Evolutionary conservation across 2,329 filamentous ascomycete species (phyloP).

Genomic region (Claviceps arundinis): DNA sequence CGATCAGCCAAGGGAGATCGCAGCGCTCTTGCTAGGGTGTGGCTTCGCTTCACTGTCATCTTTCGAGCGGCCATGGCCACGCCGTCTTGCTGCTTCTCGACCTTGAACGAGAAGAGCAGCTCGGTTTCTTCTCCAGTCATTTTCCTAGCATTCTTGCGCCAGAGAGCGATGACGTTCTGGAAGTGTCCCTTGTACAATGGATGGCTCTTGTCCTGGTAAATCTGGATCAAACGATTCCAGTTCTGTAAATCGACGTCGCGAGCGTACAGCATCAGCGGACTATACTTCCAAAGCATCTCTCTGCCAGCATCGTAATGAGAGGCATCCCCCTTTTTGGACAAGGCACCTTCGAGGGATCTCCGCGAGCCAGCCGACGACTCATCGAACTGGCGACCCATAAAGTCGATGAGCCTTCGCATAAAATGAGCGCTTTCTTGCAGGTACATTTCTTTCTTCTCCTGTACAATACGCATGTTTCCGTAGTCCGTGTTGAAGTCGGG

Average conservation of each 20-base stretch:
- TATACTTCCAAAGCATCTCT: slow-evolving; percentile 73
- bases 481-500: slow-evolving; percentile 56
- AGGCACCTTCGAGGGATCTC: slow-evolving; percentile 46
- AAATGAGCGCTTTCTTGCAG: slow-evolving; percentile 62
- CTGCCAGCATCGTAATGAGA: slow-evolving; percentile 59
- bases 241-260: slow-evolving; percentile 70
- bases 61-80: slow-evolving; percentile 70
- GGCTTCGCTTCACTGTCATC: slow-evolving; percentile 84
- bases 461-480: slow-evolving; percentile 83
- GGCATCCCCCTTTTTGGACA: slow-evolving; percentile 55
- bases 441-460: slow-evolving; percentile 89
- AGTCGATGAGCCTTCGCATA: slow-evolving; percentile 64
- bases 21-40: slow-evolving; percentile 66
- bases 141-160: slow-evolving; percentile 70
- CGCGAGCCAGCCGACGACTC: slow-evolving; percentile 58
- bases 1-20: slow-evolving; percentile 54
- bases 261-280: slow-evolving; percentile 75
- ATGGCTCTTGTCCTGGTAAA: slow-evolving; percentile 67
- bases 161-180: slow-evolving; percentile 59
- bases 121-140: slow-evolving; percentile 65
- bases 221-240: slow-evolving; percentile 67
- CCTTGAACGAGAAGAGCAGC: slow-evolving; percentile 72
- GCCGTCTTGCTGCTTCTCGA: slow-evolving; percentile 74
- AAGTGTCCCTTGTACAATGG: slow-evolving; percentile 75
- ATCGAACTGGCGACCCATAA: slow-evolving; percentile 71